phyloP scores from a whole-genome alignment of 2,329 filamentous ascomycete genomes.

The Ophiostoma triangulosporum region DNA sequence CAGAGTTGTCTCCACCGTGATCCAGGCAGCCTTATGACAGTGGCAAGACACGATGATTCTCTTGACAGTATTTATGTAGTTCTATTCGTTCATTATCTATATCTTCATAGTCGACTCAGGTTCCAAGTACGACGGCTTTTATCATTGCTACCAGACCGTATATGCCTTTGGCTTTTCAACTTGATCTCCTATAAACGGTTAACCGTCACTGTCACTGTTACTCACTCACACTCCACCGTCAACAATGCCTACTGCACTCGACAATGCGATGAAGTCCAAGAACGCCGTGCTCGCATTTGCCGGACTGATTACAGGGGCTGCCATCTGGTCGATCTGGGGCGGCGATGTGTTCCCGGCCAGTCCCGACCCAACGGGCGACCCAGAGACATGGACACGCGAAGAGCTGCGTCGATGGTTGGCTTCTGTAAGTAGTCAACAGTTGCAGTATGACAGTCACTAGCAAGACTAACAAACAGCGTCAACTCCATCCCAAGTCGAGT shows the following conservation, averaged over 20 bases:
- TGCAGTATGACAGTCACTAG: background rate
- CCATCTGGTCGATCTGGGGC: slow-evolving; percentile 76
- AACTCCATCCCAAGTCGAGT: slow-evolving; percentile 29
- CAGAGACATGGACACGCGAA: slow-evolving; percentile 57
- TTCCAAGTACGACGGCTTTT: no score
- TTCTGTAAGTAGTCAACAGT: slow-evolving; percentile 42
- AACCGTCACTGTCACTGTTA: background rate
- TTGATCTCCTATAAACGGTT: no score
- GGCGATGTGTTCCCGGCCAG: slow-evolving; percentile 67
- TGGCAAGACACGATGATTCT: background rate
- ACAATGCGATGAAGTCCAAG: slow-evolving; percentile 58
- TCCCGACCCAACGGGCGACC: slow-evolving; percentile 65
- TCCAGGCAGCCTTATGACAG: background rate
- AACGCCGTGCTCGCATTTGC: slow-evolving; percentile 66
- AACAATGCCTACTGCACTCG: slow-evolving; percentile 54
- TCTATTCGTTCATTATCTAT: no score
- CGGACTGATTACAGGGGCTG: slow-evolving; percentile 66
- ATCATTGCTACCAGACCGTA: no score
- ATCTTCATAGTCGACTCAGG: no score
- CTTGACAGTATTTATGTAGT: background rate
- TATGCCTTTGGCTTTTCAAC: no score
- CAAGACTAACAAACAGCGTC: slow-evolving; percentile 24
- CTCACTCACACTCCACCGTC: background rate
- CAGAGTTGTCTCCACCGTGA: background rate
- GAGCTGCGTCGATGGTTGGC: slow-evolving; percentile 73